Base-by-base conservation (phyloP, 1,284 basidiomycete species). In the Sphaerobolus stellatus region DNA sequence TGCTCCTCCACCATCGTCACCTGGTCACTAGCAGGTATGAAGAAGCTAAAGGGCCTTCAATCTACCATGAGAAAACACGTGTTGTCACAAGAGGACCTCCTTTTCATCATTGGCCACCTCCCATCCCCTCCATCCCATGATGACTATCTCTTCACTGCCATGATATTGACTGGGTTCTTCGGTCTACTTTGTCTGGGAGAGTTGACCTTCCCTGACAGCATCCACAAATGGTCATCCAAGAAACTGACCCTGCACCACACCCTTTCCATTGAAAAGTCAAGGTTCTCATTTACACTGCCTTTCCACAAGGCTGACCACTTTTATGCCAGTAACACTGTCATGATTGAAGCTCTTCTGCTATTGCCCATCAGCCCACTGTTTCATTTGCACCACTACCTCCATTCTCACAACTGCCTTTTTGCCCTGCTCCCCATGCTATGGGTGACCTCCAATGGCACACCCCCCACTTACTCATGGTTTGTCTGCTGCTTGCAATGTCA, bases 231-330 rank as follows among this genome's bases (percentile, higher is more conserved):
- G n/a, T n/a, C n/a, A n/a, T n/a, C n/a, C n/a, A n/a, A n/a, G n/a
- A n/a, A n/a, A n/a, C n/a, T n/a, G n/a, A n/a, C n/a, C n/a, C n/a
- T n/a, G n/a, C n/a, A n/a, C n/a, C n/a, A n/a, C n/a, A n/a, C n/a
- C n/a, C n/a, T n/a, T n/a, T n/a, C n/a, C n/a, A n/a, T n/a, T n/a
- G n/a, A n/a, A n/a, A n/a, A n/a, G n/a, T n/a, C n/a, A n/a, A n/a
- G n/a, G n/a, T n/a, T n/a, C n/a, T n/a, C n/a, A n/a, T n/a, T n/a
- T n/a, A n/a, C n/a, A n/a, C n/a, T n/a, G n/a, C n/a, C n/a, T n/a
- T n/a, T n/a, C n/a, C n/a, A n/a, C n/a, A 74, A 74, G 54, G 62
- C 65, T 2, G 69, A 73, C 49, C 56, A 46, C 0, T 63, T 68
- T 36, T 72, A 65, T 41, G 56, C 61, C 16, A 67, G 70, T 3